Evolutionary conservation across 2,329 filamentous ascomycete genomes (phyloP).

Genomic region (Botrytis hyacinthi): DNA sequence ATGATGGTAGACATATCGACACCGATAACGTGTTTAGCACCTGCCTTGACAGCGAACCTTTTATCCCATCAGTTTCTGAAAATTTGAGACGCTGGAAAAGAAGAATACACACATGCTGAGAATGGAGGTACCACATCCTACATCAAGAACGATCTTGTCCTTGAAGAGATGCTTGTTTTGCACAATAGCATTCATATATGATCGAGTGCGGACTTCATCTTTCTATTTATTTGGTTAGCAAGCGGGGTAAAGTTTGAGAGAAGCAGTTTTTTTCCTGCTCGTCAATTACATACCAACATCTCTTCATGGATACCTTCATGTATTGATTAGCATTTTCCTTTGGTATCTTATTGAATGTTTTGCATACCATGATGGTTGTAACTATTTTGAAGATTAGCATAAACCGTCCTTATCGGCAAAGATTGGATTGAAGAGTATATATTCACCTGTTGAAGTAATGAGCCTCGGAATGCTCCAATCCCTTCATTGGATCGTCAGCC

Average conservation of each 20-base stretch:
- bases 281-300: conserved; percentile 75
- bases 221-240: conserved; percentile 57
- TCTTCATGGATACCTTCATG: conserved; percentile 86
- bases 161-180: conserved; percentile 95
- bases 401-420: not conserved
- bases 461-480: conserved; percentile 67
- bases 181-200: conserved; percentile 96
- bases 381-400: conserved; percentile 49
- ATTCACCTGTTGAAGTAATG: conserved; percentile 97
- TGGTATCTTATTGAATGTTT: conserved; percentile 15
- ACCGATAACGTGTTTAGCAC: conserved; percentile 97
- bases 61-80: not conserved
- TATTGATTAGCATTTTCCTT: conserved; percentile 38
- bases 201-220: conserved; percentile 95
- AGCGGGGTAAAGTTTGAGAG: conserved; percentile 2
- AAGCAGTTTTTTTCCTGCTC: conserved; percentile 21
- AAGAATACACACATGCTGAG: conserved; percentile 80
- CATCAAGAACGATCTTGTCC: conserved; percentile 91
- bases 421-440: conserved; percentile 22
- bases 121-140: conserved; percentile 95
- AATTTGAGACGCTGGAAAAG: not conserved
- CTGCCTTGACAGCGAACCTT: conserved; percentile 95
- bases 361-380: conserved; percentile 95
- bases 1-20: conserved; percentile 99
- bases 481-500: conserved; percentile 53